phyloP scores from a whole-genome alignment of 2,329 filamentous ascomycete species.

The Aspergillus luchuensis region DNA sequence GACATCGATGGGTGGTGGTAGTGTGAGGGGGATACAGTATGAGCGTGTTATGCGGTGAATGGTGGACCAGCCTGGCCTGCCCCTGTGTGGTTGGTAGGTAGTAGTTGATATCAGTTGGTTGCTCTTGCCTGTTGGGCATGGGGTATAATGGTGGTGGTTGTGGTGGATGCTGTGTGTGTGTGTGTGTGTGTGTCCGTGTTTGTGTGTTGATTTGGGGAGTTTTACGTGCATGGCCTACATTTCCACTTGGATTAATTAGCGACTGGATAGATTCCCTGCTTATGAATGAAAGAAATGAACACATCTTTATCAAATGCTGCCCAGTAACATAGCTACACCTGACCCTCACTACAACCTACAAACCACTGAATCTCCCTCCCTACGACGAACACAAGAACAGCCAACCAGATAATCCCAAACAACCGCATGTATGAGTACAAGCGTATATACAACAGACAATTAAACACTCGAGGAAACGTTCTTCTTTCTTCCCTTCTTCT shows the following conservation, averaged over 20 bases:
- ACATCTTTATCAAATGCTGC: neutral
- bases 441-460: conserved; percentile 32
- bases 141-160: neutral
- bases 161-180: neutral
- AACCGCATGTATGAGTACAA: conserved; percentile 16
- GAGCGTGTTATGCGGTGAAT: conserved; percentile 69
- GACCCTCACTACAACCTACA: neutral
- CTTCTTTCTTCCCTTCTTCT: conserved; percentile 8
- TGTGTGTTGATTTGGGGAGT: neutral
- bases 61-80: neutral
- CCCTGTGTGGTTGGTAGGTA: neutral
- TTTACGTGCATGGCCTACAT: conserved; percentile 15
- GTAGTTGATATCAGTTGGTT: neutral
- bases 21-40: conserved; percentile 71
- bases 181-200: too few species aligned
- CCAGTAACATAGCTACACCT: neutral
- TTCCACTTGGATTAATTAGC: conserved; percentile 38
- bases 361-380: neutral
- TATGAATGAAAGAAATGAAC: conserved; percentile 29
- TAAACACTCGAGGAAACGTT: conserved; percentile 15
- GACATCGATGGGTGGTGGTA: conserved; percentile 77
- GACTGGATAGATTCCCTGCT: conserved; percentile 34
- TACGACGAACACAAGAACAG: neutral
- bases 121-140: neutral
- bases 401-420: neutral